Conservation (phyloP, 2,329 filamentous ascomycete genomes). For the Talaromyces sp. region DNA sequence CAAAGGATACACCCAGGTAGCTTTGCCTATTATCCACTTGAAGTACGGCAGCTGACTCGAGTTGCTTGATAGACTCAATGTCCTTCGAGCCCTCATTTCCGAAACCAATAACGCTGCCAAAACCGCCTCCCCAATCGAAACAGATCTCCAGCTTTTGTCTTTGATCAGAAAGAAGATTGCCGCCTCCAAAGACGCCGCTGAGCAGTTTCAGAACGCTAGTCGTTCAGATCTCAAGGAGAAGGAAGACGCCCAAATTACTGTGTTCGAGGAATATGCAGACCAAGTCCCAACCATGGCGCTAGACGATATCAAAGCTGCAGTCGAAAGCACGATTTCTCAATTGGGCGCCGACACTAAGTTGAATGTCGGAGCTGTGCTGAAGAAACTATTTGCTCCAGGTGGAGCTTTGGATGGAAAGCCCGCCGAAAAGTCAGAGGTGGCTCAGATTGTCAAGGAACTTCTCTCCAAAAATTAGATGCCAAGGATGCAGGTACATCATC, state of each 20-base stretch:
- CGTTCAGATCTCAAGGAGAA: slow-evolving; percentile 45
- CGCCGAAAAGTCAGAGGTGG: slow-evolving; percentile 41
- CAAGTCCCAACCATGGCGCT: slow-evolving; percentile 40
- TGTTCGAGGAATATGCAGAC: slow-evolving; percentile 45
- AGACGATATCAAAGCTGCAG: slow-evolving; percentile 39
- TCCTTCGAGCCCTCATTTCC: slow-evolving; percentile 47
- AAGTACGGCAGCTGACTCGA: background rate
- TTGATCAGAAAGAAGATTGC: slow-evolving; percentile 45
- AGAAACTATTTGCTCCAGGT: slow-evolving; percentile 39
- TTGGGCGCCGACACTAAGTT: slow-evolving; percentile 37
- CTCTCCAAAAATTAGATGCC: slow-evolving; percentile 25
- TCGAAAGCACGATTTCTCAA: slow-evolving; percentile 34
- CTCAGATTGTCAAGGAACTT: slow-evolving; percentile 38
- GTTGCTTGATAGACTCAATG: slow-evolving; percentile 37
- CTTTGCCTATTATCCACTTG: background rate
- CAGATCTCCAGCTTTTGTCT: slow-evolving; percentile 45
- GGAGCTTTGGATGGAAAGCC: slow-evolving; percentile 45
- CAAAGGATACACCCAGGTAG: slow-evolving; percentile 46
- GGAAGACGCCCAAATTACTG: slow-evolving; percentile 42
- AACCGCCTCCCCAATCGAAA: slow-evolving; percentile 43
- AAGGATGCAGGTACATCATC: background rate
- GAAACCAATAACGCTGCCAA: slow-evolving; percentile 50
- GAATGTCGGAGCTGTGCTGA: slow-evolving; percentile 40
- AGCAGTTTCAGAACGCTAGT: slow-evolving; percentile 41
- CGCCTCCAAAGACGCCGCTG: slow-evolving; percentile 36